Evolutionary conservation across 352 stramenopile genomes (phyloP).

Genomic region (Pythium chondricola): DNA sequence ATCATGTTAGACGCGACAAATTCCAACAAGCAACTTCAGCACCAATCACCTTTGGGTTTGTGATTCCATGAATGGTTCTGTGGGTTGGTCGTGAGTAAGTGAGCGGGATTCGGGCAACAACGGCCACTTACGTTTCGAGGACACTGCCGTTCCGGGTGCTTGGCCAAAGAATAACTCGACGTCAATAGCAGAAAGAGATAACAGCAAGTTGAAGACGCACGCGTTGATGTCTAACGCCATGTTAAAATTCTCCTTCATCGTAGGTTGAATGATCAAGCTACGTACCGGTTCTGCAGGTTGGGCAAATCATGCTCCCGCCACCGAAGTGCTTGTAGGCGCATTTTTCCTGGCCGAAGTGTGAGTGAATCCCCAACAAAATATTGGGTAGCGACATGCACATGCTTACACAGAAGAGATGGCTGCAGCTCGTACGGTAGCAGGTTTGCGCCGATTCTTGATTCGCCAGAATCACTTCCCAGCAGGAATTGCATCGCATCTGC

Average conservation of each 20-base stretch:
- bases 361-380: not conserved
- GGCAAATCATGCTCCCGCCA: constrained; percentile 51
- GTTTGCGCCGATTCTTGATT: constrained; percentile 63
- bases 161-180: constrained; percentile 32
- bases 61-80: constrained; percentile 62
- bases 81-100: not conserved
- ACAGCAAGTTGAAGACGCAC: not conserved
- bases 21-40: too few relatives aligned
- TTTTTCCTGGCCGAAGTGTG: constrained; percentile 50
- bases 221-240: not conserved
- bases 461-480: constrained; percentile 62
- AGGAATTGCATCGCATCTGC: constrained; percentile 69
- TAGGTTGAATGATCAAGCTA: too few relatives aligned
- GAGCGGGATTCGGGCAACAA: not conserved
- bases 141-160: constrained; percentile 38
- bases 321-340: constrained; percentile 83
- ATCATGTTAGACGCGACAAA: not conserved
- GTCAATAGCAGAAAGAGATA: constrained; percentile 32
- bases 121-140: constrained; percentile 46
- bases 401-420: constrained; percentile 65
- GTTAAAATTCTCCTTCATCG: too few relatives aligned
- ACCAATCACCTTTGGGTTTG: constrained; percentile 57
- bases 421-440: constrained; percentile 72
- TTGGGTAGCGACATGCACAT: not conserved
- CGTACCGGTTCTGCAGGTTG: constrained; percentile 46